Evolutionary conservation across 2,329 filamentous ascomycete species (phyloP).

Genomic region (Xylariaceae sp.): DNA sequence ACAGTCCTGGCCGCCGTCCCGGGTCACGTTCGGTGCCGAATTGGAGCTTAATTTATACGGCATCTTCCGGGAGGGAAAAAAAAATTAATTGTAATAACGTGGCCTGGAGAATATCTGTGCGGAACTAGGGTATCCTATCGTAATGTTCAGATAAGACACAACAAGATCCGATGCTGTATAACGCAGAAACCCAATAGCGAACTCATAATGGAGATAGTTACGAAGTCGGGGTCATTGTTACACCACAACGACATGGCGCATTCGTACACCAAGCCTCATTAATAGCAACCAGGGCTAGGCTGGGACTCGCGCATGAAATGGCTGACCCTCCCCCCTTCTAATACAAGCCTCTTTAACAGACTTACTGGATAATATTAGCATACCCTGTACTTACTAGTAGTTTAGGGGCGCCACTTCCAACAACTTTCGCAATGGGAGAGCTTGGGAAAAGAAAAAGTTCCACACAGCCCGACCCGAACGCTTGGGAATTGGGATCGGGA

Average conservation of each 20-base stretch:
- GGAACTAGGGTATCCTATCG: not conserved
- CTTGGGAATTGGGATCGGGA: constrained; percentile 20
- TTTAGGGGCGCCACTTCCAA: constrained; percentile 20
- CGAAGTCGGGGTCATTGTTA: constrained; percentile 17
- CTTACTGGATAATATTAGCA: constrained; percentile 5
- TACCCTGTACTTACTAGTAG: constrained; percentile 16
- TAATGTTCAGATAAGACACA: not conserved
- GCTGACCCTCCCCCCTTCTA: constrained; percentile 8
- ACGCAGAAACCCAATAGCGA: constrained; percentile 6
- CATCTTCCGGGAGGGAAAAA: not conserved
- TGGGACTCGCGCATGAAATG: constrained; percentile 18
- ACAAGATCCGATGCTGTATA: not conserved
- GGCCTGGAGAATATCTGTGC: not conserved
- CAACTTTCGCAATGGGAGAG: constrained; percentile 7
- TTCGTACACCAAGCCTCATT: constrained; percentile 16
- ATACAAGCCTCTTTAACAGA: constrained; percentile 9
- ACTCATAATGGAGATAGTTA: constrained; percentile 1
- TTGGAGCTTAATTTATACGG: not conserved
- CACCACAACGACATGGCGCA: constrained; percentile 20
- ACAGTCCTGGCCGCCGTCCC: not conserved
- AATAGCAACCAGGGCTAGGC: constrained; percentile 18
- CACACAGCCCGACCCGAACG: constrained; percentile 21
- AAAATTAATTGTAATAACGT: constrained; percentile 10
- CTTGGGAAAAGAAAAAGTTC: not conserved
- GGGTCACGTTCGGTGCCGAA: not conserved